These are phyloP conservation scores for Geranomyces variabilis DNA, from an alignment of 192 early-diverging fungal species.

Conservation along the genomic window DNA sequence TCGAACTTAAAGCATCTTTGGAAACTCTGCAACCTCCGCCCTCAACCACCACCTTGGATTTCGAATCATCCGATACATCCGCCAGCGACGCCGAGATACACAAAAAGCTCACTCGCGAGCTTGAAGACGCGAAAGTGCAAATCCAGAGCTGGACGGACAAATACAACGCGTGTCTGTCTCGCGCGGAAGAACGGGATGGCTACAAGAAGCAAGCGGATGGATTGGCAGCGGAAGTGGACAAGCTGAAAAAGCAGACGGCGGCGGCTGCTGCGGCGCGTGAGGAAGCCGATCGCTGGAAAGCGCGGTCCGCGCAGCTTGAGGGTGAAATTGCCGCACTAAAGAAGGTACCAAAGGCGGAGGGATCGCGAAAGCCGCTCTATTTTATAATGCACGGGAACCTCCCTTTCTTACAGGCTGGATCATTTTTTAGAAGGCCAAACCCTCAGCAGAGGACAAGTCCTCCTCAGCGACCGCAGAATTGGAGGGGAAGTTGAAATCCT, in stretches of 20 bases:
- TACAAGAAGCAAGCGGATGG: slow-evolving; percentile 28
- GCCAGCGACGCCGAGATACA: neutral
- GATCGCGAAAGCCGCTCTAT: too few species aligned
- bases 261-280: slow-evolving; percentile 8
- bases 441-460: neutral
- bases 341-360: slow-evolving; percentile 20
- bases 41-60: neutral
- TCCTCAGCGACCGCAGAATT: neutral
- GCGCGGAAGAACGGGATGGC: slow-evolving; percentile 16
- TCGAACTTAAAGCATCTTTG: slow-evolving; percentile 7
- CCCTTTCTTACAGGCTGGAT: too few species aligned
- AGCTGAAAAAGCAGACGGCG: slow-evolving; percentile 15
- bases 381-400: too few species aligned
- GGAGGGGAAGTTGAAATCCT: neutral
- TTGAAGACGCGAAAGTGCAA: slow-evolving; percentile 15
- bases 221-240: slow-evolving; percentile 20
- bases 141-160: slow-evolving; percentile 24
- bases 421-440: neutral
- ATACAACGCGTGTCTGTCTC: slow-evolving; percentile 2
- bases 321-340: slow-evolving; percentile 5
- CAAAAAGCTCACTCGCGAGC: slow-evolving; percentile 14
- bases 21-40: neutral
- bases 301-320: slow-evolving; percentile 1
- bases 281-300: slow-evolving; percentile 30
- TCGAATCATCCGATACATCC: neutral